Base-by-base conservation (phyloP, 2,329 filamentous ascomycete species). In the Fusarium tjaetaba region DNA sequence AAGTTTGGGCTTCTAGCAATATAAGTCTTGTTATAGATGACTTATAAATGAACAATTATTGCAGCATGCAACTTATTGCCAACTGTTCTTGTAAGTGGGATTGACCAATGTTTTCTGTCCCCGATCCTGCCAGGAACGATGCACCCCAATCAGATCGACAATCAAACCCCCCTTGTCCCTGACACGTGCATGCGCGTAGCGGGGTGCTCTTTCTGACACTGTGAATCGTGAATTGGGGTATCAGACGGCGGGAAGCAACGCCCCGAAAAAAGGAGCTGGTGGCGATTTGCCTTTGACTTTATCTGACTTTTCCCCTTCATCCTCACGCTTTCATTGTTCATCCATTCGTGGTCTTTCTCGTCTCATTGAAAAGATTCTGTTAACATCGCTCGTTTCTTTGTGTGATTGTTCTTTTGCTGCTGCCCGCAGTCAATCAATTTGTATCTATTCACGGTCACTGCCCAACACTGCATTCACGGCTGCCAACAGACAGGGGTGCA, bases 141-240 rank as follows among this genome's bases (percentile, higher is more conserved):
- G 65, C 39, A 70, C 65, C 67, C 67, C 66, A 70, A 70, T 70
- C 59, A 70, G 67, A 70, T 70, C 67, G 59, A 65, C 66, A 73
- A 68, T 68, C 59, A 55, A 61, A 15, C 41, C 58, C 45, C 45
- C 51, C 26, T 32, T 64, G 39, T 55, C 49, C 57, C 28, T 42
- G 36, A 13, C 79, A 81, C 78, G 79, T 80, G 80, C 77, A 68
- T 79, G 78, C 81, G 80, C 78, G 81, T 80, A 76, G 77, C 61
- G 79, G 74, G 76, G 76, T 78, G 75, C 48, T 64, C 57, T 64
- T 42, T 39, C 66, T 32, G 72, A 61, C 70, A 75, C 65, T 71
- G 66, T 71, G 75, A 78, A 79, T 71, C 79, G 81, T 82, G 80
- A 76, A 76, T 74, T 73, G 69, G 78, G 64, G 45, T 60, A 63